Evolutionary conservation across 2,329 filamentous ascomycete species (phyloP), one percentile per base, ranked within the genome.

Genomic region (Scedosporium boydii): DNA sequence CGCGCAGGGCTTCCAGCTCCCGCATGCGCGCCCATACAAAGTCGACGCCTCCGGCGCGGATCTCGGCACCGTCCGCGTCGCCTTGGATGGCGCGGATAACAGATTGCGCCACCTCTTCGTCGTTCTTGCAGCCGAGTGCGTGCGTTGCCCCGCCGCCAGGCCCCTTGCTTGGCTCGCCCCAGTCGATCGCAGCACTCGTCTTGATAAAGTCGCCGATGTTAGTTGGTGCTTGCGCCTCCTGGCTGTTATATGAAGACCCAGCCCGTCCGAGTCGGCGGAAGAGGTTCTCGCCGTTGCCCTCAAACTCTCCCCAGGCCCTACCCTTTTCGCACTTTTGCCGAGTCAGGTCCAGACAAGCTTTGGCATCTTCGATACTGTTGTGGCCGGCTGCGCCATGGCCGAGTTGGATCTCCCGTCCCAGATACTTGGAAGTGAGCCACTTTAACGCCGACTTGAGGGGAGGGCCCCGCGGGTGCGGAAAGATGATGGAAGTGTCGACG

Each of bases 241-340:
- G 85, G 10, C 79, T 81, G 68, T 85, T 85, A 71, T 87, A 87
- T 12, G 80, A 76, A 12, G 82, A 83, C 57, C 85, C 85, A 16
- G 85, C 79, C 55, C 87, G 81, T 3, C 82, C 83, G 3, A 99
- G 81, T 9, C 93, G 86, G 67, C 88, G 89, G 79, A 98, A 99
- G 59, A 99, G 86, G 67, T 91, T 93, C 76, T 99, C 95, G 48
- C 87, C 87, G 56, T 87, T 87, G 1, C 86, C 82, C 53, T 96
- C 91, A 59, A 85, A 85, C 0, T 88, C 88, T 42, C 91, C 95
- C 90, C 93, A 99, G 26, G 80, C 76, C 66, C 89, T 90, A 48
- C 95, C 95, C 75, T 90, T 95, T 73, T 98, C 93, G 73, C 93
- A 97, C 74, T 99, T 99, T 71, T 93, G 88, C 74, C 95, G 96